Conservation (phyloP, 1,284 basidiomycete genomes). For the Volvariella surrecta region DNA sequence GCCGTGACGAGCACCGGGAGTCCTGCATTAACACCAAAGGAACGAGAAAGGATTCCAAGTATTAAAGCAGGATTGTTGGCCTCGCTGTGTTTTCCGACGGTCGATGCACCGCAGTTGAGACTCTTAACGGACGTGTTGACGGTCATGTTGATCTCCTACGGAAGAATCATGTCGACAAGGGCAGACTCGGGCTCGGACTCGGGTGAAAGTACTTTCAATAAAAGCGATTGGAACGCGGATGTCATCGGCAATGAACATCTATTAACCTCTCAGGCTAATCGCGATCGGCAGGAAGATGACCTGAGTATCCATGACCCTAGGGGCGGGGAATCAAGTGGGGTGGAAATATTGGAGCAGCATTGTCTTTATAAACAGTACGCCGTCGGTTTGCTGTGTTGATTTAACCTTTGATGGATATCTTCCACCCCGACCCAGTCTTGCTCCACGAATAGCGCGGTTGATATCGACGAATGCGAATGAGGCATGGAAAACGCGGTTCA, state of each 20-base stretch:
- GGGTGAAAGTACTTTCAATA: no score
- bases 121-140: constrained; percentile 42
- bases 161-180: no score
- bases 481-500: constrained; percentile 14
- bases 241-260: no score
- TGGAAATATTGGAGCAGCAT: constrained; percentile 14
- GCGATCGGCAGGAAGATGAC: no score
- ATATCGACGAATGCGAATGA: constrained; percentile 3
- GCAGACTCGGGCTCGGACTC: no score
- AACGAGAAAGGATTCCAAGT: constrained; percentile 22
- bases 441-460: constrained; percentile 8
- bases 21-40: constrained; percentile 16
- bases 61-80: constrained; percentile 46
- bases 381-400: no score
- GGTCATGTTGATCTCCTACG: constrained; percentile 29
- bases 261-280: no score
- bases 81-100: constrained; percentile 46
- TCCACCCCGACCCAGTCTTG: constrained; percentile 12
- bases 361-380: constrained; percentile 16
- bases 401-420: constrained; percentile 2
- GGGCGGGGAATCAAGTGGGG: constrained; percentile 1
- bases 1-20: constrained; percentile 1
- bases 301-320: no score
- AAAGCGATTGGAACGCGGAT: no score
- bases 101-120: constrained; percentile 45